Evolutionary conservation across 2,329 filamentous ascomycete genomes (phyloP), one percentile per base, ranked within the genome.

Genomic region (Fusarium keratoplasticum): DNA sequence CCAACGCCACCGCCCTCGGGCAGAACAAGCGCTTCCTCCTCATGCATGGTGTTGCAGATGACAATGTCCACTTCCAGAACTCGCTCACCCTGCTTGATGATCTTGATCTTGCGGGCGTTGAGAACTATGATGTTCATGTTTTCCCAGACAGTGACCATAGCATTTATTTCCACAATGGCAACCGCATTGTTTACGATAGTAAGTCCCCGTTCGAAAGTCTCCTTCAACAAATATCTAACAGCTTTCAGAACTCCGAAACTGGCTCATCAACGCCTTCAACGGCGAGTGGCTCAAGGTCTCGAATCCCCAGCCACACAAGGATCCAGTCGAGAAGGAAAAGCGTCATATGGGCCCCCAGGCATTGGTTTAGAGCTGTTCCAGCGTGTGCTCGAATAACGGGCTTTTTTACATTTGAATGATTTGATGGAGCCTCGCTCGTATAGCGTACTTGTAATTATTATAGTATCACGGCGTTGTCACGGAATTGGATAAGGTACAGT

Each of bases 1-100:
- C 82, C 68, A 94, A 99, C 79, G 92, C 92, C 71, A 87, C 89
- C 1, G 93, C 94, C 0, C 87, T 99, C 8, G 86, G 88, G 5
- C 83, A 91, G 73, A 97, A 93, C 81, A 93, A 95, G 70, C 92
- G 96, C 35, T 99, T 98, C 85, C 86, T 99, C 42, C 82, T 99
- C 77, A 98, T 98, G 94, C 96, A 99, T 81, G 96, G 96, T 76
- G 90, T 95, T n/a, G 93, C 94, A 9, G 96, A 99, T 79, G 96
- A 99, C 83, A 99, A 99, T 78, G 96, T 99, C 14, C 97, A 99
- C 82, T 91, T 98, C 83, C 97, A 99, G 83, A 98, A 97, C 82
- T 95, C 95, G 1, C 88, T 98, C 67, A 94, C 92, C 2, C 84
- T 99, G 71, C 87, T 99, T 55, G 97, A 99, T 82, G 92, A 92